phyloP scores from a whole-genome alignment of 2,329 filamentous ascomycete genomes.

The Mycosphaerella sp. region DNA sequence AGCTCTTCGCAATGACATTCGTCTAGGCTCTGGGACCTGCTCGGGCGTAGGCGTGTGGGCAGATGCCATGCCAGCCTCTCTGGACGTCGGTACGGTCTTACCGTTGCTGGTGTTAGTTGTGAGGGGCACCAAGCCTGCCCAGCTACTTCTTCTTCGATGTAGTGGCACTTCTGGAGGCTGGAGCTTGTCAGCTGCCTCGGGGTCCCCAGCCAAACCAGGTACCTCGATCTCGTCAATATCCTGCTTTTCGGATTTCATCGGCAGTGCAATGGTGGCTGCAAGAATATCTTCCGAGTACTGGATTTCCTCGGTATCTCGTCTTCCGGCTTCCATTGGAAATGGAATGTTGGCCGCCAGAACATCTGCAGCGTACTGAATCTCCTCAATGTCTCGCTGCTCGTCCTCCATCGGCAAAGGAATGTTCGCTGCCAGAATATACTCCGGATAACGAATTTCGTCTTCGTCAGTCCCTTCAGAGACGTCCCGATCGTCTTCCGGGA shows the following conservation, averaged over 20 bases:
- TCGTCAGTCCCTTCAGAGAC: slow-evolving; percentile 12
- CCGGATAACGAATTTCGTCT: slow-evolving; percentile 56
- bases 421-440: slow-evolving; percentile 44
- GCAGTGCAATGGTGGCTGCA: slow-evolving; percentile 60
- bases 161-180: slow-evolving; percentile 19
- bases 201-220: slow-evolving; percentile 62
- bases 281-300: slow-evolving; percentile 36
- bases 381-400: slow-evolving; percentile 61
- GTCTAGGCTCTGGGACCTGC: neutral
- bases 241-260: slow-evolving; percentile 53
- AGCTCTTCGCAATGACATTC: neutral
- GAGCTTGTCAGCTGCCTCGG: slow-evolving; percentile 46
- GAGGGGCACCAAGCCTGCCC: slow-evolving; percentile 9
- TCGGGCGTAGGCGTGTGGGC: neutral
- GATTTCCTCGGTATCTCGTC: slow-evolving; percentile 69
- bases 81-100: neutral
- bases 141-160: slow-evolving; percentile 24
- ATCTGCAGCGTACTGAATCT: slow-evolving; percentile 56
- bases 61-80: slow-evolving; percentile 1
- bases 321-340: slow-evolving; percentile 55
- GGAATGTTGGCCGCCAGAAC: slow-evolving; percentile 54
- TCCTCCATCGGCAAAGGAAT: slow-evolving; percentile 63
- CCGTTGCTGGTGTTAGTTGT: neutral
- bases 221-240: slow-evolving; percentile 78
- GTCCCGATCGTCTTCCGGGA: slow-evolving; percentile 9